phyloP scores from a whole-genome alignment of 1,284 basidiomycete genomes.

The Anthracocystis panici-leucophaei region DNA sequence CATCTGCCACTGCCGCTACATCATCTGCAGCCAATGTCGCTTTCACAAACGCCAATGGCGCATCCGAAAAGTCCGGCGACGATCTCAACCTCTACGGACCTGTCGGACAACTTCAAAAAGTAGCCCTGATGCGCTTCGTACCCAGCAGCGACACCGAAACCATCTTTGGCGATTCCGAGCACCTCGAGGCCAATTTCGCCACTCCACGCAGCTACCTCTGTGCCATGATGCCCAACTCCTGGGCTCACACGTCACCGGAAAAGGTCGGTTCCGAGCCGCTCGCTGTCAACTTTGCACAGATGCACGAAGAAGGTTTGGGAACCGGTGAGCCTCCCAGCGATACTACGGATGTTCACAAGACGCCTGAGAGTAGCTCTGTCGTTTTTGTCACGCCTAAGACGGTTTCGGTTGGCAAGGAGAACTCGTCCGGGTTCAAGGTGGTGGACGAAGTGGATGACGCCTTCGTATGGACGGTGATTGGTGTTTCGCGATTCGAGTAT shows the following conservation, averaged over 20 bases:
- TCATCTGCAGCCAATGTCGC: neutral
- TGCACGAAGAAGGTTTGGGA: conserved; percentile 83
- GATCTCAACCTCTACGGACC: conserved; percentile 76
- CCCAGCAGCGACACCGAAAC: conserved; percentile 46
- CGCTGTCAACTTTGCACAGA: conserved; percentile 77
- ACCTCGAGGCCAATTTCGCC: conserved; percentile 51
- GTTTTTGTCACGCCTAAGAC: conserved; percentile 81
- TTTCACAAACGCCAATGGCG: conserved; percentile 5
- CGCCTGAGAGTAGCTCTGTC: conserved; percentile 79
- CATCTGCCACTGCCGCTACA: neutral
- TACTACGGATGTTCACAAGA: conserved; percentile 72
- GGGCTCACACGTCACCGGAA: conserved; percentile 26
- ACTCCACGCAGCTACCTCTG: conserved; percentile 49
- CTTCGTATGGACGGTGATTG: conserved; percentile 94
- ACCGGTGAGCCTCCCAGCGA: conserved; percentile 69
- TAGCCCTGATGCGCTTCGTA: conserved; percentile 82
- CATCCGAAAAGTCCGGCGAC: conserved; percentile 22
- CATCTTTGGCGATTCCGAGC: conserved; percentile 43
- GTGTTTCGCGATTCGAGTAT: conserved; percentile 92
- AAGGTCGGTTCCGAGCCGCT: conserved; percentile 29
- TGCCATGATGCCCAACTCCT: conserved; percentile 17
- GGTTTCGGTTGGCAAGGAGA: conserved; percentile 78
- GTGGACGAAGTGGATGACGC: conserved; percentile 92
- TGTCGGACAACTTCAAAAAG: conserved; percentile 95
- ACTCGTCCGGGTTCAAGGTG: conserved; percentile 76